Evolutionary conservation across 805 yeast genomes (phyloP), one percentile per base, ranked within the genome.

Genomic region (Saturnispora serradocipensis): DNA sequence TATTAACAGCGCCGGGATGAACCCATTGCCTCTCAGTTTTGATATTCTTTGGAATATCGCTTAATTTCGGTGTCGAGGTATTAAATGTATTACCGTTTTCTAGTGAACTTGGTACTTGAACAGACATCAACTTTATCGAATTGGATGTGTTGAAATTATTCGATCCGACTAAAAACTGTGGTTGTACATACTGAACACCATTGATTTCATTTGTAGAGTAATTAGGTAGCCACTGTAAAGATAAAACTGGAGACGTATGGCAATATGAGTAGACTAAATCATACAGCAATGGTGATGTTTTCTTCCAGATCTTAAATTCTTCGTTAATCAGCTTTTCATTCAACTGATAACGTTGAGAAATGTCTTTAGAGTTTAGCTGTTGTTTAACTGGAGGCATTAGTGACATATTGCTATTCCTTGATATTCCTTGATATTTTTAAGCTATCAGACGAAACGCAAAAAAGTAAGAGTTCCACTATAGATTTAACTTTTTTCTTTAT

Each of bases 241-340:
- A 72, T 54, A 86, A 67, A 15, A 88, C 79, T 1, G 95, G 95
- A 78, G 82, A 82, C 49, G 80, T 76, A 25, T 82, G 69, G 8
- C 84, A 80, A 46, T 76, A 77, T 3, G 93, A 84, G 55, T 85
- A 82, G 45, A 88, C 71, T 55, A 84, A 76, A 58, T 83, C 86
- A 66, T 88, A 88, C 54, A 88, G 70, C 57, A 86, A 71, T 3
- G 95, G 95, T 13, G 86, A 83, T 2, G 91, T 78, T 61, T 87
- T 86, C 64, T 87, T 88, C 96, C 96, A 88, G 53, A 82, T 77
- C 59, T 80, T 80, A 72, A 76, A 85, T 67, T 86, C 93, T 66
- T 86, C 95, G 59, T 86, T 86, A 54, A 75, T 72, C 9, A 83
- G 66, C 61, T 84, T 85, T 59, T 82, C 86, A 46, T 73, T 72